Evolutionary conservation across 345 rosid species (phyloP), one percentile per base, ranked within the genome.

Genomic region (Pseudoturritis turrita): DNA sequence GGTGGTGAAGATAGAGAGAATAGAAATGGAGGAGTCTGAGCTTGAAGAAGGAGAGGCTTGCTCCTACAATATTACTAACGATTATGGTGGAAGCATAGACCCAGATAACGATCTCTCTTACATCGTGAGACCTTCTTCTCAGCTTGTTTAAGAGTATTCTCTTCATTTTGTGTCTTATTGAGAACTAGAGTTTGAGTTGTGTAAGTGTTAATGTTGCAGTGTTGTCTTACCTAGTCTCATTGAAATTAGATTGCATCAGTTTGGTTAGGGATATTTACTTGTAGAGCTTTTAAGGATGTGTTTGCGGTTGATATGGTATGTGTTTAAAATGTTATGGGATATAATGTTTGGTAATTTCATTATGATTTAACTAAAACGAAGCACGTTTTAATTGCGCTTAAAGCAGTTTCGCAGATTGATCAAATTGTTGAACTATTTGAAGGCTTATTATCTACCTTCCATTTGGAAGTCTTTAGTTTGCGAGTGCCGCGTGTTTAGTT

Each of bases 31-130:
- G 68, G 92, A 87, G 75, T 79, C 81, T 60, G 89, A 87, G 70
- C 89, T 85, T 72, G 92, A 87, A 79, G 89, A 87, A 78, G 92
- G 92, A 70, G 92, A 87, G 71, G 92, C 92, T 70, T 87, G 81
- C 80, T 83, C 86, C 17, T 85, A 83, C 64, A 77, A 81, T 74
- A 77, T 77, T 62, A 72, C 82, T 78, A 82, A 78, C 59, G 85
- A 84, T 70, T 79, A 74, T 67, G 77, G 62, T 77, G 80, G 78
- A 44, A 70, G 57, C 77, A 41, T 87, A 35, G 97, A 88, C 90
- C 94, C 88, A 29, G 96, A 86, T 80, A 68, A 67, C 76, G 87
- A 81, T 81, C 90, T 86, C 77, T 81, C 96, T 73, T 92, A 92
- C 84, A 80, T 92, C 65, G 98, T 92, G 83, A 82, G 94, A 22